Conservation (phyloP, 2,329 filamentous ascomycete genomes). For the Monosporascus sp. region DNA sequence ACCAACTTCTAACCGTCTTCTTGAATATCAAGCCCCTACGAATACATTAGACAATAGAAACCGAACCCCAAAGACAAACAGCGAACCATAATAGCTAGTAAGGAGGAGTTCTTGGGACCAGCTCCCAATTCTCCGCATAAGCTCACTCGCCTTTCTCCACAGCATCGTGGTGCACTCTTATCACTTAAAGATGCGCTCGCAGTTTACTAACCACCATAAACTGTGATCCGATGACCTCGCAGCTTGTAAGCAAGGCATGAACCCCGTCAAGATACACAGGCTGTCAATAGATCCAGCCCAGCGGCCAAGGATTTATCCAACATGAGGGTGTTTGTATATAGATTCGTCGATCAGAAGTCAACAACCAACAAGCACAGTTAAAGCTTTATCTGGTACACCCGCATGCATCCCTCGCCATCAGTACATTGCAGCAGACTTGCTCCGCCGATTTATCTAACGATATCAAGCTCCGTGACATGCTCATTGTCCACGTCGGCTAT, state of each 20-base stretch:
- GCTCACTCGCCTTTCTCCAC: too few species aligned
- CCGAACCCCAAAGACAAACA: too few species aligned
- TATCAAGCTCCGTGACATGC: conserved; percentile 17
- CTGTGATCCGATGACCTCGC: too few species aligned
- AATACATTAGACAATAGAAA: background rate
- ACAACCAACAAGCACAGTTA: background rate
- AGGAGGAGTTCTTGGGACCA: too few species aligned
- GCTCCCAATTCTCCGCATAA: too few species aligned
- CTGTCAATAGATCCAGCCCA: background rate
- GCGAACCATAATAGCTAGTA: too few species aligned
- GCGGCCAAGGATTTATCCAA: background rate
- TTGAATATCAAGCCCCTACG: background rate
- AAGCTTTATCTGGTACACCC: conserved; percentile 7
- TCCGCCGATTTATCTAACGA: conserved; percentile 17
- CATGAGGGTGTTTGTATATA: background rate
- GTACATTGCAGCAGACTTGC: conserved; percentile 9
- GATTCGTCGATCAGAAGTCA: background rate
- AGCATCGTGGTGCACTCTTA: too few species aligned
- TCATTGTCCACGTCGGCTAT: conserved; percentile 17
- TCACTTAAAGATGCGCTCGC: too few species aligned
- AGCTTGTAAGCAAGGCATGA: background rate
- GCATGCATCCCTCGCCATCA: conserved; percentile 17
- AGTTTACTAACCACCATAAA: too few species aligned
- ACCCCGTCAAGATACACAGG: background rate
- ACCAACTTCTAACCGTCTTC: background rate